Evolutionary conservation across 2,329 filamentous ascomycete genomes (phyloP), one percentile per base, ranked within the genome.

Genomic region (Fusarium sp.): DNA sequence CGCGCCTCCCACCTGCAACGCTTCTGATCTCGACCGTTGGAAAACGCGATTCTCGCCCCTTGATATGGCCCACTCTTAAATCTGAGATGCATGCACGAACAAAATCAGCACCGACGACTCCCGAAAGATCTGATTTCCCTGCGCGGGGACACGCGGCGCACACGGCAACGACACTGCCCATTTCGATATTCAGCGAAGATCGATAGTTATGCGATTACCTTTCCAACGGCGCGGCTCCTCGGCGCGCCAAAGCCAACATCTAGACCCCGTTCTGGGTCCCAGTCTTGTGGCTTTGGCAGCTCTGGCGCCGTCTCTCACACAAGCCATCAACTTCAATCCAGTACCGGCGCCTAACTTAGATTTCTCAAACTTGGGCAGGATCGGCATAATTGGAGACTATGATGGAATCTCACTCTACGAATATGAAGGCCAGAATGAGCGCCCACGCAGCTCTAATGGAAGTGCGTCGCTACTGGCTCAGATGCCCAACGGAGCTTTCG

Each of bases 371-470:
- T 81, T 99, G 32, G 95, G 95, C 55, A 87, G 91, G 69, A 88
- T 97, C 67, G 93, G 91, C 51, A 83, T 99, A 57, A 90, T 88
- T 2, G 95, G 95, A 69, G 89, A 97, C 77, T 99, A 97, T 75
- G 88, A 91, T 71, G 92, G 93, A 51, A 91, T 98, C 70, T 97
- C 95, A 11, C 81, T 97, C 35, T 98, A 95, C 79, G 82, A 93
- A 73, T 98, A 88, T 71, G 83, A 90, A 71, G 91, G 90, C 62
- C 94, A 99, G 75, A 88, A 82, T 56, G 87, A 94, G 75, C 80
- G 83, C 59, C 78, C 84, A 13, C 85, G 87, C 69, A 87, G 79
- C 70, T 86, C 84, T 57, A 93, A 96, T 81, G 92, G 91, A 73
- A 92, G 89, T 70, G 88, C 93, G 72, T 90, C 91, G 15, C 85